These are phyloP conservation scores for Claviceps pusilla DNA, from an alignment of 2,329 filamentous ascomycete genomes.

Conservation along the genomic window DNA sequence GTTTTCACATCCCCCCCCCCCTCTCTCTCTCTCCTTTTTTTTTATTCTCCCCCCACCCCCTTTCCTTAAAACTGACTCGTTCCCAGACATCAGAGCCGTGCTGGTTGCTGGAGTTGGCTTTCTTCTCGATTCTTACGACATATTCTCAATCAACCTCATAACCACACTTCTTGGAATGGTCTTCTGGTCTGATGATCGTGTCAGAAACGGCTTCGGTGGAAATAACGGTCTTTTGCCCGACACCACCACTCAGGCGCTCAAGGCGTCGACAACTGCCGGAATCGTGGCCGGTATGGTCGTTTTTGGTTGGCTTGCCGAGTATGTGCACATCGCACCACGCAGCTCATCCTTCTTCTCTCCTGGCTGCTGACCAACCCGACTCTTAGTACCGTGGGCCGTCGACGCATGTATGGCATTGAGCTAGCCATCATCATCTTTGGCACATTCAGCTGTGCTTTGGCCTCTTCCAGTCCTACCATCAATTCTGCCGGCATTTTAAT, in stretches of 20 bases:
- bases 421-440: conserved; percentile 56
- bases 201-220: conserved; percentile 31
- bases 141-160: conserved; percentile 67
- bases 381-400: conserved; percentile 47
- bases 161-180: conserved; percentile 60
- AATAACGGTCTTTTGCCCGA: conserved; percentile 46
- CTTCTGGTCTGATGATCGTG: conserved; percentile 45
- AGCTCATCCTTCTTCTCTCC: neutral
- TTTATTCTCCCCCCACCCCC: no score
- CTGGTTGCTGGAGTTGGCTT: conserved; percentile 69
- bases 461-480: conserved; percentile 45
- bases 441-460: conserved; percentile 51
- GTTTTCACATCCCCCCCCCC: neutral
- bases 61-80: neutral
- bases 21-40: no score
- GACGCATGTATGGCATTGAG: conserved; percentile 72
- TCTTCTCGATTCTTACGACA: conserved; percentile 69
- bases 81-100: conserved; percentile 49
- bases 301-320: conserved; percentile 65
- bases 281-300: conserved; percentile 64
- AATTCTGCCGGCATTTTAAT: conserved; percentile 46
- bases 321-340: conserved; percentile 8
- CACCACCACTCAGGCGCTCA: conserved; percentile 56
- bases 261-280: conserved; percentile 66
- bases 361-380: conserved; percentile 6